Evolutionary conservation across 768 basidiomycete genomes (phyloP).

Genomic region (Leccinum rimulosum): DNA sequence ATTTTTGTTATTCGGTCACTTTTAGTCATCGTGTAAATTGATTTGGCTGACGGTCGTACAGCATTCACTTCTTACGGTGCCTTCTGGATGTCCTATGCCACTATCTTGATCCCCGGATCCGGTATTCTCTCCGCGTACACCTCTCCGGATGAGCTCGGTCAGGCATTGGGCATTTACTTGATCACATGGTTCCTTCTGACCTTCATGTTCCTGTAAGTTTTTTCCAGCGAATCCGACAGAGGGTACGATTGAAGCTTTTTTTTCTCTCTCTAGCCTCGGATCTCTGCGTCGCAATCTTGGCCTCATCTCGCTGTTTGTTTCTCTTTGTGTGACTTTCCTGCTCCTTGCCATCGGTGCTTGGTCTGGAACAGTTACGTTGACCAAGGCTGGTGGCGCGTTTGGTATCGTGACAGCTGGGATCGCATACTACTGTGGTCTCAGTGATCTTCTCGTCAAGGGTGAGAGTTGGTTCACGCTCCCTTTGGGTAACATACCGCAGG

Average conservation of each 20-base stretch:
- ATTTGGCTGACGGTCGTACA: slow-evolving; percentile 22
- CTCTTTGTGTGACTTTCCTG: slow-evolving; percentile 52
- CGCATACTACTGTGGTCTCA: slow-evolving; percentile 46
- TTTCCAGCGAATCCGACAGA: background rate
- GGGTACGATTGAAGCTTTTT: background rate
- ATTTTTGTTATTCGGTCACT: background rate
- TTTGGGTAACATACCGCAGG: slow-evolving; percentile 29
- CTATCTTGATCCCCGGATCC: slow-evolving; percentile 66
- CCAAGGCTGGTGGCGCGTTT: slow-evolving; percentile 43
- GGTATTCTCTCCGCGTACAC: slow-evolving; percentile 59
- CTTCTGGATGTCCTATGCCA: slow-evolving; percentile 85
- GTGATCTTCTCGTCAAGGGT: slow-evolving; percentile 38
- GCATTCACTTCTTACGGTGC: slow-evolving; percentile 83
- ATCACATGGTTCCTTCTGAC: slow-evolving; percentile 74
- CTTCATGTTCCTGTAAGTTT: slow-evolving; percentile 58
- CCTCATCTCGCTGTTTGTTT: slow-evolving; percentile 49
- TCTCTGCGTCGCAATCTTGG: slow-evolving; percentile 49
- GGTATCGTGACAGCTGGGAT: slow-evolving; percentile 46
- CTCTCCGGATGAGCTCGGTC: slow-evolving; percentile 36
- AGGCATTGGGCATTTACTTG: slow-evolving; percentile 74
- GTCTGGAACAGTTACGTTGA: slow-evolving; percentile 17
- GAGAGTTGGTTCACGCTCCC: slow-evolving; percentile 43
- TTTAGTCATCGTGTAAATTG: background rate
- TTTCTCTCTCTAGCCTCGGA: slow-evolving; percentile 39
- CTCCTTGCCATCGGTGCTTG: slow-evolving; percentile 43